Base-by-base conservation (phyloP, 495 filamentous ascomycete species). In the Xylona heveae region DNA sequence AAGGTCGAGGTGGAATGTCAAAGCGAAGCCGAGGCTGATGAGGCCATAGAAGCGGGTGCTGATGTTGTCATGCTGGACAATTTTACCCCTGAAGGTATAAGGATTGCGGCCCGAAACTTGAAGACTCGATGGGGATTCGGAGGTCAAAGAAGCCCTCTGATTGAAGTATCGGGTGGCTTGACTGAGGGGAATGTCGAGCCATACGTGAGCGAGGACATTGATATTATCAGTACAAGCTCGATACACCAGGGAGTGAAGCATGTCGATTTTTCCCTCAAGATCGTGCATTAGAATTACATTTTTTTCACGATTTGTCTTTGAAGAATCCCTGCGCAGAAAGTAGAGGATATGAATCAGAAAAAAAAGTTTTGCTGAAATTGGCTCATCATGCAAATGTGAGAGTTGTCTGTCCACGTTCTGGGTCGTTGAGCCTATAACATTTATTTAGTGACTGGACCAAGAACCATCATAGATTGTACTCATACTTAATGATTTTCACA, bases 31-130 rank as follows among this genome's bases (percentile, higher is more conserved):
- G 81, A 90, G 51, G 88, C 88, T 3, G 69, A 92, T 47, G 79
- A 90, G 51, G 88, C 88, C 0, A 80, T 93, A 42, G 64, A 52
- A 4, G 84, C 85, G 0, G 90, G 88, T 3, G 88, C 88, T 1
- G 85, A 95, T 59, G 68, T 95, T 4, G 67, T 97, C 31, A 97
- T 97, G 88, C 54, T 97, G 42, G 88, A 97, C 51, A 97, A 97
- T 47, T 95, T 95, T 46, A 66, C 64, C 0, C 62, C 69, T 0
- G 71, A 79, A 6, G 81, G 71, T 0, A 71, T 92, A 33, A 70
- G 65, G 44, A 53, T 59, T 19, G 78, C 77, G 0, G 78, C 84
- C 8, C 55, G 38, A 46, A 63, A 59, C 38, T 53, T 97, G 21
- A 88, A 83, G 58, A 54, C 73, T 43, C 66, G 68, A 43, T 93